A percentile compares a stretch with the other conserved stretches of the same genome.
phyloP scores from a whole-genome alignment of 768 basidiomycete genomes.

The Phaeolepiota aurea region DNA sequence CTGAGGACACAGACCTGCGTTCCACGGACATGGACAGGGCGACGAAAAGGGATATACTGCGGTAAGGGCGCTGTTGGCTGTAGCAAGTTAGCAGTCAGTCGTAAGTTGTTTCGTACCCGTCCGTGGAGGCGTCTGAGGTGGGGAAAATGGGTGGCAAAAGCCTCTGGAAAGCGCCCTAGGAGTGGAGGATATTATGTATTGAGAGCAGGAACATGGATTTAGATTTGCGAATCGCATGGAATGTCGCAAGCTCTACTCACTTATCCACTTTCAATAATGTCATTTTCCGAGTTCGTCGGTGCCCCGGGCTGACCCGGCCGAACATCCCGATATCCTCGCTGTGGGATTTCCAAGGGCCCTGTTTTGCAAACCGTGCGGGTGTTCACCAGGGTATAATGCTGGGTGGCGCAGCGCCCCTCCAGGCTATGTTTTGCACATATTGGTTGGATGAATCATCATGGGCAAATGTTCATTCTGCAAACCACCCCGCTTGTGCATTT shows the following conservation, averaged over 20 bases:
- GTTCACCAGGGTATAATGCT: too few species aligned
- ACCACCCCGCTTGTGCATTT: neutral
- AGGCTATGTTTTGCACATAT: too few species aligned
- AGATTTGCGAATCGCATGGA: slow-evolving; percentile 29
- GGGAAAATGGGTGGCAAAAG: slow-evolving; percentile 13
- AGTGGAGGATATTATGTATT: slow-evolving; percentile 13
- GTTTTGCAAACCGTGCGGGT: too few species aligned
- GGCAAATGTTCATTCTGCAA: too few species aligned
- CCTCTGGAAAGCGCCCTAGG: slow-evolving; percentile 8
- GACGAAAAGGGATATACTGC: slow-evolving; percentile 11
- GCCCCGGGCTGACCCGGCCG: slow-evolving; percentile 23
- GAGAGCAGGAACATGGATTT: slow-evolving; percentile 25
- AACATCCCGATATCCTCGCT: slow-evolving; percentile 22
- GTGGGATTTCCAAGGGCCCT: neutral
- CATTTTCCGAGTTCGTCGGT: slow-evolving; percentile 41
- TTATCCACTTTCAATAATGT: slow-evolving; percentile 18
- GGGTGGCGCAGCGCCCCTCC: too few species aligned
- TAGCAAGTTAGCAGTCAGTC: slow-evolving; percentile 5
- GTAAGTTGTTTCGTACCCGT: slow-evolving; percentile 19
- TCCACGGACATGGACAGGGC: slow-evolving; percentile 35
- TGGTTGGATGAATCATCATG: too few species aligned
- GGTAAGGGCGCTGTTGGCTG: slow-evolving; percentile 18
- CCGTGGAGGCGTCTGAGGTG: slow-evolving; percentile 23
- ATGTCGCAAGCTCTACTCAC: slow-evolving; percentile 17
- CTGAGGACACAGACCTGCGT: slow-evolving; percentile 31